Base-by-base conservation (phyloP, 495 filamentous ascomycete species). In the Letharia lupina region DNA sequence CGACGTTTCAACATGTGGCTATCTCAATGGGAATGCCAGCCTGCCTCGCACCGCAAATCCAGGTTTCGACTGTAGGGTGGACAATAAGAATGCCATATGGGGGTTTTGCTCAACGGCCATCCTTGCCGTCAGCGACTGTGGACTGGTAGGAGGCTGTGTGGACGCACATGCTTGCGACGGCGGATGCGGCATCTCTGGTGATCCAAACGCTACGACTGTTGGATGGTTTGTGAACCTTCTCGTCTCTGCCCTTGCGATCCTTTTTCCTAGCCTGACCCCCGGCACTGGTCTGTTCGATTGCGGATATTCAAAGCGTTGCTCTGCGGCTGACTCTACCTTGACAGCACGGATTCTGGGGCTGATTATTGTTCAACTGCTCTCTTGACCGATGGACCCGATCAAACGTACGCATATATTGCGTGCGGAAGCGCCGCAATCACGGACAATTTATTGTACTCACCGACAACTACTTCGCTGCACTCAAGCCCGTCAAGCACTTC, bases 331-430 rank as follows among this genome's bases (percentile, higher is more conserved):
- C 40, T 23, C 20, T 48, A 11, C 15, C 39, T 54, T 41, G 31
- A 37, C 15, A 65, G 63, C 52, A 65, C 47, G 18, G 31, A 4
- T 9, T 40, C 50, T 5, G 62, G 37, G 20, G n/a, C 33, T 40
- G 66, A 52, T 56, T 68, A 40, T 15, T 68, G 66, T 45, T 59
- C 66, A 16, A 66, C 66, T 40, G 66, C 66, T 10, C 52, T 65
- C 39, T 60, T 68, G 28, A 65, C 44, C 37, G 63, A 45, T 28
- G 66, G 66, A 33, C 66, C 66, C 35, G 62, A 66, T 61, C 66
- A 68, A 42, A 68, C 66, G 31, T 68, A 68, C 31, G 23, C 63
- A 31, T 68, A 68, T 40, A 35, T 68, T 35, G 62, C 63, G 47
- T 68, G 66, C 52, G 63, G 13, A 11, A 35, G 48, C n/a, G 42